Conservation (phyloP, 2,329 filamentous ascomycete genomes). For the Aulographum hederae region DNA sequence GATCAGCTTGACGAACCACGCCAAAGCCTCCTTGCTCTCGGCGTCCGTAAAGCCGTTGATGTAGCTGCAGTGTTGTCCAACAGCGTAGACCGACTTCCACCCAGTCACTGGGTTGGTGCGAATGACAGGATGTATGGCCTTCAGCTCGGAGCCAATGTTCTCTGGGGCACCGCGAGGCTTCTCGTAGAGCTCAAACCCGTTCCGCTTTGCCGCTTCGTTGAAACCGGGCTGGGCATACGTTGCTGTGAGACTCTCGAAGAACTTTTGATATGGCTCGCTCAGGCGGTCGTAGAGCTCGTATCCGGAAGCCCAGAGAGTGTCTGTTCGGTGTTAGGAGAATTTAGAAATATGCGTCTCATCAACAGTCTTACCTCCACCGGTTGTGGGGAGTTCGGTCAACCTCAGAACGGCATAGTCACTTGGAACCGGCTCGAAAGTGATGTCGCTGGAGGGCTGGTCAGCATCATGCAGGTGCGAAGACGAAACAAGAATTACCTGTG, state of each 20-base stretch:
- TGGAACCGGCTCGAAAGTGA: constrained; percentile 45
- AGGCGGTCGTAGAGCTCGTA: constrained; percentile 31
- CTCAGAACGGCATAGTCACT: constrained; percentile 46
- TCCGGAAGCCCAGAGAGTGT: constrained; percentile 17
- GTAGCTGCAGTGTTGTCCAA: constrained; percentile 18
- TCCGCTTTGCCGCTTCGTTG: constrained; percentile 18
- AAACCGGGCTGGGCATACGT: constrained; percentile 27
- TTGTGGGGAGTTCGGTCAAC: constrained; percentile 35
- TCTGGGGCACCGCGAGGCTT: constrained; percentile 32
- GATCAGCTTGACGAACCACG: constrained; percentile 24
- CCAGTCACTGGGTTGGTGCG: constrained; percentile 46
- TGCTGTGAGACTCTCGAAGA: constrained; percentile 27
- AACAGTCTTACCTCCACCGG: constrained; percentile 16
- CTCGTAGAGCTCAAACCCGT: constrained; percentile 26
- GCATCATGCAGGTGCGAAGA: too few relatives aligned
- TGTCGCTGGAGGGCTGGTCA: too few relatives aligned
- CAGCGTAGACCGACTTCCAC: constrained; percentile 37
- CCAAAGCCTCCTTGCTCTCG: constrained; percentile 23
- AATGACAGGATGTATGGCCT: constrained; percentile 35
- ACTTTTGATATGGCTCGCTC: constrained; percentile 27
- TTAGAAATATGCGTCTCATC: background rate
- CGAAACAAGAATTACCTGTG: too few relatives aligned
- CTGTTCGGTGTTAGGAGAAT: constrained; percentile 5
- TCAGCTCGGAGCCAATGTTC: constrained; percentile 33
- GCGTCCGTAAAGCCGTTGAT: constrained; percentile 26